These are phyloP conservation scores for Ustulina deusta DNA, from an alignment of 2,329 filamentous ascomycete species.

Conservation along the genomic window DNA sequence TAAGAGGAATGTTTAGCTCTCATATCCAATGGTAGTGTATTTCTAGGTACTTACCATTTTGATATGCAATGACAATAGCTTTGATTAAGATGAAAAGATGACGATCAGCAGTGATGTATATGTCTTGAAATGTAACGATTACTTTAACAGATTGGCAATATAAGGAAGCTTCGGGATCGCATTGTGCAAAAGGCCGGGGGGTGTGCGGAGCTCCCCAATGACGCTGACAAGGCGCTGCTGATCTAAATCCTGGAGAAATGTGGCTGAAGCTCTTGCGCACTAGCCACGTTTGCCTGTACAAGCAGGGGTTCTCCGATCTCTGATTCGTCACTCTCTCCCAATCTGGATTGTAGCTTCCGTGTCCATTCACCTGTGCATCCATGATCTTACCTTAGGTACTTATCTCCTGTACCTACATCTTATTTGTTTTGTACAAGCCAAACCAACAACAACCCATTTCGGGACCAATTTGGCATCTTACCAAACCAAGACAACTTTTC, in stretches of 20 bases:
- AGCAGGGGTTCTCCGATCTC: constrained; percentile 19
- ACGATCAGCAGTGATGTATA: constrained; percentile 7
- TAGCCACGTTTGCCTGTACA: constrained; percentile 20
- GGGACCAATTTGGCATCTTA: constrained; percentile 31
- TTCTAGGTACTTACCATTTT: constrained; percentile 41
- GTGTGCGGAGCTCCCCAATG: constrained; percentile 40
- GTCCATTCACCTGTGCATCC: constrained; percentile 46
- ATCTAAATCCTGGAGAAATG: constrained; percentile 15
- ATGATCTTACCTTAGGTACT: too few relatives aligned
- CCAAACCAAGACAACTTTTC: constrained; percentile 25
- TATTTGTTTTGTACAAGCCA: constrained; percentile 2
- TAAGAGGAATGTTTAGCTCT: constrained; percentile 42
- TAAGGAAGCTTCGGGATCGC: constrained; percentile 28
- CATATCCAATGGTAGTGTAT: constrained; percentile 7
- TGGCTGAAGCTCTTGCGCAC: constrained; percentile 39
- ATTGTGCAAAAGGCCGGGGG: constrained; percentile 28
- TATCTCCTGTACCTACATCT: constrained; percentile 10
- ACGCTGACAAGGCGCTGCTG: constrained; percentile 29
- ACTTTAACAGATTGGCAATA: constrained; percentile 9
- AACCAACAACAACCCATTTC: constrained; percentile 9
- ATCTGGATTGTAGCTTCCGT: constrained; percentile 52
- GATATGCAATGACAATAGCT: constrained; percentile 5
- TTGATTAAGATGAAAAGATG: background rate
- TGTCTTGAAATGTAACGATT: constrained; percentile 3
- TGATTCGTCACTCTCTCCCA: constrained; percentile 43